phyloP scores from a whole-genome alignment of 106 monocot genomes.

The Chionographis japonica region DNA sequence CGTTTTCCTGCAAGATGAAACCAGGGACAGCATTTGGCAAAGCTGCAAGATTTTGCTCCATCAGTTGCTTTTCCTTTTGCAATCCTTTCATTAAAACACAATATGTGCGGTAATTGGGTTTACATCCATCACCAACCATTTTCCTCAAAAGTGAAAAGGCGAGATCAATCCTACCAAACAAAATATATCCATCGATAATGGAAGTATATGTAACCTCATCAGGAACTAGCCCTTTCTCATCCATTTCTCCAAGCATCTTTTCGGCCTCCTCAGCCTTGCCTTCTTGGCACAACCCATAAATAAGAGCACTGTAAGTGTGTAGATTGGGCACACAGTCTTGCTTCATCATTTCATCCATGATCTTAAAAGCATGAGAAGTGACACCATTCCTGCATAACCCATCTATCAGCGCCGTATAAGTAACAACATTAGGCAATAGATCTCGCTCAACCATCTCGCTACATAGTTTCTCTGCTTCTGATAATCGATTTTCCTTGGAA shows the following conservation, averaged over 20 bases:
- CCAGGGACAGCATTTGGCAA: constrained; percentile 22
- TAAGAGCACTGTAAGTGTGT: constrained; percentile 67
- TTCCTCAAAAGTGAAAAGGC: constrained; percentile 48
- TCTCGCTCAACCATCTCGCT: constrained; percentile 34
- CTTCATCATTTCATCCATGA: constrained; percentile 60
- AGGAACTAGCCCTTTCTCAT: constrained; percentile 41
- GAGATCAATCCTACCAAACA: constrained; percentile 33
- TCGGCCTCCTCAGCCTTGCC: constrained; percentile 64
- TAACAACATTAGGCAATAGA: constrained; percentile 62
- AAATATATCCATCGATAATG: constrained; percentile 63
- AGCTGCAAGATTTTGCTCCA: constrained; percentile 32
- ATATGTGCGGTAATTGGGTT: constrained; percentile 52
- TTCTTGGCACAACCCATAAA: constrained; percentile 67
- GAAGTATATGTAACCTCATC: constrained; percentile 65
- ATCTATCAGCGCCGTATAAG: constrained; percentile 70
- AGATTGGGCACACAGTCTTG: constrained; percentile 52
- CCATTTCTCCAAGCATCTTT: constrained; percentile 38
- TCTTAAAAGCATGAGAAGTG: constrained; percentile 33
- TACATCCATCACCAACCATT: constrained; percentile 55
- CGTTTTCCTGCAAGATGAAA: constrained; percentile 18
- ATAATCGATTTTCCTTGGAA: constrained; percentile 46
- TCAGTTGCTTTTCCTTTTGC: constrained; percentile 23
- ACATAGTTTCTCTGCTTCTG: constrained; percentile 40
- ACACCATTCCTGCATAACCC: constrained; percentile 70
- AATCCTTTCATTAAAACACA: constrained; percentile 60